These are phyloP conservation scores for Penicillium psychrofluorescens DNA, from an alignment of 495 filamentous ascomycete species.

Conservation along the genomic window DNA sequence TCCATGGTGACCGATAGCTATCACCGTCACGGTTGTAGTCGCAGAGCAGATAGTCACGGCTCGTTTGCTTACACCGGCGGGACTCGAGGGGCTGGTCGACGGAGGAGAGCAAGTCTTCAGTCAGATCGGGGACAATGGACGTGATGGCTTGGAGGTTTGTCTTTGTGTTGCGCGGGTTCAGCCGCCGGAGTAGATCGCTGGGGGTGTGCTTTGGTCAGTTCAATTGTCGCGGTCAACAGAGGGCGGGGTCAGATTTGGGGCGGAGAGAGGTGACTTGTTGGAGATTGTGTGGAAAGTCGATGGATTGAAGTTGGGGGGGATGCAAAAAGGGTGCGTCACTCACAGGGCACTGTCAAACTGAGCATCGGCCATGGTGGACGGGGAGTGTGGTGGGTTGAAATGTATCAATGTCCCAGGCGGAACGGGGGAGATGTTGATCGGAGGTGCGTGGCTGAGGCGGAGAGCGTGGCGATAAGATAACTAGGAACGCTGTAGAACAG, in stretches of 20 bases:
- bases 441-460: conserved; percentile 26
- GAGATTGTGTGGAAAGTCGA: too few relatives aligned
- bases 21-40: conserved; percentile 99
- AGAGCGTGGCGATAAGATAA: conserved; percentile 15
- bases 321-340: conserved; percentile 12
- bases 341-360: conserved; percentile 61
- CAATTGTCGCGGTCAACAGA: conserved; percentile 4
- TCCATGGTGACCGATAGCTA: conserved; percentile 94
- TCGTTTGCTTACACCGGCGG: conserved; percentile 76
- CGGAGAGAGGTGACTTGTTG: not conserved
- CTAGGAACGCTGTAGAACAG: too few relatives aligned
- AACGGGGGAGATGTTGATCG: conserved; percentile 18
- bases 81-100: conserved; percentile 92
- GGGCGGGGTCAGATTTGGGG: conserved; percentile 17
- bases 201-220: conserved; percentile 18
- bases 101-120: conserved; percentile 94
- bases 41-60: conserved; percentile 94
- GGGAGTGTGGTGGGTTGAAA: conserved; percentile 6
- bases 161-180: conserved; percentile 87
- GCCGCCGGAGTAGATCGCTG: conserved; percentile 96
- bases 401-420: too few relatives aligned
- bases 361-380: conserved; percentile 40
- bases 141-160: conserved; percentile 80
- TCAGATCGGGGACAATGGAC: conserved; percentile 77
- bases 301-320: not conserved